phyloP scores from a whole-genome alignment of 2,329 filamentous ascomycete genomes.

The Fusarium xylarioides region DNA sequence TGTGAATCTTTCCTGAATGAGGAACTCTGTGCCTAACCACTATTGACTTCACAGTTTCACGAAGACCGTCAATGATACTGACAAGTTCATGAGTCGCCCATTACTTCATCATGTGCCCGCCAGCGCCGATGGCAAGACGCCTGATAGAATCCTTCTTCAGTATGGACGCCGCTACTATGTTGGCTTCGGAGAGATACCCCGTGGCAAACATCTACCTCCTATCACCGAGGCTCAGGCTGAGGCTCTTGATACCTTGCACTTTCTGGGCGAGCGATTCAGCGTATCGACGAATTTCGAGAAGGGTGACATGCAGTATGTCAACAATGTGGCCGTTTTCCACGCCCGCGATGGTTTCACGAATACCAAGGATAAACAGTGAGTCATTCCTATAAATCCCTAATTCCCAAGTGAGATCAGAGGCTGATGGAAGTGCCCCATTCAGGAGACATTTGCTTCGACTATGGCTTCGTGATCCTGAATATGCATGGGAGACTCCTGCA shows the following conservation, averaged over 20 bases:
- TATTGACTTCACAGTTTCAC: not conserved
- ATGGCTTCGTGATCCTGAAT: not conserved
- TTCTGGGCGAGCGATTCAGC: not conserved
- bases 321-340: not conserved
- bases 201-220: not conserved
- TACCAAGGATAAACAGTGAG: not conserved
- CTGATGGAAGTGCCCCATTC: accelerated
- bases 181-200: not conserved
- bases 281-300: not conserved
- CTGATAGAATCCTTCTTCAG: not conserved
- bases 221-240: not conserved
- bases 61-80: not conserved
- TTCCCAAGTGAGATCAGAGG: not conserved
- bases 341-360: not conserved
- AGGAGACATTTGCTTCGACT: not conserved
- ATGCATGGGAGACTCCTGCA: not conserved
- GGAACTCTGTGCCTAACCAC: no score
- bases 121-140: not conserved
- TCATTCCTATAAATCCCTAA: accelerated
- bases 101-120: not conserved
- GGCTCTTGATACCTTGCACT: not conserved
- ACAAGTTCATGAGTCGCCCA: not conserved
- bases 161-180: not conserved
- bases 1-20: no score
- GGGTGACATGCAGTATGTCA: not conserved